Evolutionary conservation across 2,329 filamentous ascomycete genomes (phyloP).

Genomic region (Parafenestella ontariensis): DNA sequence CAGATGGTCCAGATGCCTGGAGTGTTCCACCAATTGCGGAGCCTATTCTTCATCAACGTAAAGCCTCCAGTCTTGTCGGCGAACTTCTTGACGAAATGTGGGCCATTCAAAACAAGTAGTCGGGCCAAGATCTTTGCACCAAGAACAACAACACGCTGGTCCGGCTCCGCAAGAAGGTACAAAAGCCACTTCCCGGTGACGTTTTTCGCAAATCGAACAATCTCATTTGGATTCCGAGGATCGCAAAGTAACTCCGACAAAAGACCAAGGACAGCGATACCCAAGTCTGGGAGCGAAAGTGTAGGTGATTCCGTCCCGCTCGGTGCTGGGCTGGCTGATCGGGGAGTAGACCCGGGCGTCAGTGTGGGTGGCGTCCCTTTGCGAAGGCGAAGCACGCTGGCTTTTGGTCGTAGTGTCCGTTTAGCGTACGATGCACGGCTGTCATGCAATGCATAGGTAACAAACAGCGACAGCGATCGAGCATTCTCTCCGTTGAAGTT

Average conservation of each 20-base stretch:
- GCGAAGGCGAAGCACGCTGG: slow-evolving; percentile 41
- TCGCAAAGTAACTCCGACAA: slow-evolving; percentile 81
- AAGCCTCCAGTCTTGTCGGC: slow-evolving; percentile 87
- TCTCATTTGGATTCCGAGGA: slow-evolving; percentile 69
- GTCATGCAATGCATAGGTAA: slow-evolving; percentile 88
- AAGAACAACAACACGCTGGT: slow-evolving; percentile 80
- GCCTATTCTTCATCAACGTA: slow-evolving; percentile 78
- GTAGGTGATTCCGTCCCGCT: slow-evolving; percentile 21
- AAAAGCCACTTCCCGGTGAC: slow-evolving; percentile 98
- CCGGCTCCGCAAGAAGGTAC: slow-evolving; percentile 86
- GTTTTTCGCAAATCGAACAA: slow-evolving; percentile 88
- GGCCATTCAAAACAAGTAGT: slow-evolving; percentile 81
- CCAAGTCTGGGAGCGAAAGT: slow-evolving; percentile 71
- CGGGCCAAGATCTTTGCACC: slow-evolving; percentile 84
- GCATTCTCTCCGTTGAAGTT: slow-evolving; percentile 86
- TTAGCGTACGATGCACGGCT: slow-evolving; percentile 54
- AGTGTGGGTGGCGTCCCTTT: slow-evolving; percentile 35
- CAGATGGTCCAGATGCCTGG: slow-evolving; percentile 85
- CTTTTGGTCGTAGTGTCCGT: slow-evolving; percentile 42
- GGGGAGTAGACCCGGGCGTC: slow-evolving; percentile 38
- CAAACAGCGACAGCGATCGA: slow-evolving; percentile 85
- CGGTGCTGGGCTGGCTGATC: slow-evolving; percentile 41
- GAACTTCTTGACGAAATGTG: slow-evolving; percentile 84
- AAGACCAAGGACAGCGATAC: slow-evolving; percentile 76
- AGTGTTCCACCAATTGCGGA: slow-evolving; percentile 89